Conservation (phyloP, 352 stramenopile species). For the Globisporangium radiosum region DNA sequence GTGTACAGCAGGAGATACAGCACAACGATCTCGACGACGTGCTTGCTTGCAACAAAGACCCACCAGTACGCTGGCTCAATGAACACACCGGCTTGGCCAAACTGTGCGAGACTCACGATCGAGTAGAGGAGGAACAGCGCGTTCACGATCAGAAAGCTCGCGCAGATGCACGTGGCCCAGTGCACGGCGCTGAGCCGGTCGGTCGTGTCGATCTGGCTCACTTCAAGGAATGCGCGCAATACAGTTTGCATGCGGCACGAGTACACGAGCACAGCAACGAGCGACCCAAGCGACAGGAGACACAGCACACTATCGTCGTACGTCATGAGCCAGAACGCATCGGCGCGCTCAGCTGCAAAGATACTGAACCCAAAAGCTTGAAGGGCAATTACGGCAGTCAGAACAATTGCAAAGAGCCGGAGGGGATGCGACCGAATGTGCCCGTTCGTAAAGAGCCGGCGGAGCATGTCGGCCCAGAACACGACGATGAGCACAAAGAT, state of each 20-base stretch:
- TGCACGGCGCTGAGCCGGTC: conserved; percentile 93
- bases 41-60: conserved; percentile 91
- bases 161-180: conserved; percentile 93
- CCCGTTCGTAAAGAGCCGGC: conserved; percentile 82
- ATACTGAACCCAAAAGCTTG: conserved; percentile 83
- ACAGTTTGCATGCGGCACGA: conserved; percentile 95
- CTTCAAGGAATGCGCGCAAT: conserved; percentile 91
- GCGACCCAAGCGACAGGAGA: conserved; percentile 81
- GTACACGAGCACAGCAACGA: conserved; percentile 92
- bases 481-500: conserved; percentile 97
- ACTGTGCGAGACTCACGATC: conserved; percentile 82
- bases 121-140: conserved; percentile 82
- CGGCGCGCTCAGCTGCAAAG: conserved; percentile 76
- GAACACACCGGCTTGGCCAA: conserved; percentile 81
- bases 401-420: conserved; percentile 82
- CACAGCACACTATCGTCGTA: conserved; percentile 88
- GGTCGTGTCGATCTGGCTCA: conserved; percentile 96
- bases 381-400: conserved; percentile 61
- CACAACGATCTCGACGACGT: conserved; percentile 90
- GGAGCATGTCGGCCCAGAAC: conserved; percentile 97
- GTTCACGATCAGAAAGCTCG: conserved; percentile 93
- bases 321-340: conserved; percentile 94
- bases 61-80: conserved; percentile 88
- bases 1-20: conserved; percentile 94
- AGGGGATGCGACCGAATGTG: conserved; percentile 78